Evolutionary conservation across 768 basidiomycete genomes (phyloP), one percentile per base, ranked within the genome.

Genomic region (Tephrocybe sp.): DNA sequence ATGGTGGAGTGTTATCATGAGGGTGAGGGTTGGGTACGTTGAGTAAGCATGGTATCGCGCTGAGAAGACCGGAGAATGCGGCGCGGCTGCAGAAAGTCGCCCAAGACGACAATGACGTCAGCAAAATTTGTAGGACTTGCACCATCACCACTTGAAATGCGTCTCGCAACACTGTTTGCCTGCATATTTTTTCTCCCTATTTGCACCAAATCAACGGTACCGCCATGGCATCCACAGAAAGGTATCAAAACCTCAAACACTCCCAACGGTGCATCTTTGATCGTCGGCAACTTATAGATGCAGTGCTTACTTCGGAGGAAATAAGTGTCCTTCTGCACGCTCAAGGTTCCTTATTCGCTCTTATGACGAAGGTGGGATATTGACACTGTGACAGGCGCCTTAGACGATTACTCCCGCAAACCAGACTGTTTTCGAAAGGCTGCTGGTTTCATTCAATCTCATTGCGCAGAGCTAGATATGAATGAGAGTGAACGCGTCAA

Each of bases 341-440:
- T 39, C 55, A 55, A 46, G 59, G 60, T 60, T 34, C 19, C 13
- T 42, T 21, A 22, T 34, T 43, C 22, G 5, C 16, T 9, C n/a
- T 9, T 18, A 25, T 15, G 12, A 5, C 2, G 6, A n/a, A n/a
- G n/a, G n/a, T n/a, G n/a, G n/a, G n/a, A n/a, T 5, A 16, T 39
- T 47, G 4, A 21, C 34, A 40, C 12, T 11, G 9, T 12, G 24
- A 22, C 34, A 61, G 60, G 51, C 30, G 39, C 49, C 22, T 64
- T 82, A 13, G 68, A 70, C 9, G 60, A 67, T 16, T 77, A 79
- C 54, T 55, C 70, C 36, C 70, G 66, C 15, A 76, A 72, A 60
- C 76, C 81, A 1, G 85, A 87, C 57, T 89, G 86, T 61, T 87
- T 87, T 66, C 77, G 76, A 30, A 70, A 67, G 27, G 80, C 77